These are phyloP conservation scores for Pseudonitzschia pungens DNA, from an alignment of 108 stramenopile species.

Conservation along the genomic window DNA sequence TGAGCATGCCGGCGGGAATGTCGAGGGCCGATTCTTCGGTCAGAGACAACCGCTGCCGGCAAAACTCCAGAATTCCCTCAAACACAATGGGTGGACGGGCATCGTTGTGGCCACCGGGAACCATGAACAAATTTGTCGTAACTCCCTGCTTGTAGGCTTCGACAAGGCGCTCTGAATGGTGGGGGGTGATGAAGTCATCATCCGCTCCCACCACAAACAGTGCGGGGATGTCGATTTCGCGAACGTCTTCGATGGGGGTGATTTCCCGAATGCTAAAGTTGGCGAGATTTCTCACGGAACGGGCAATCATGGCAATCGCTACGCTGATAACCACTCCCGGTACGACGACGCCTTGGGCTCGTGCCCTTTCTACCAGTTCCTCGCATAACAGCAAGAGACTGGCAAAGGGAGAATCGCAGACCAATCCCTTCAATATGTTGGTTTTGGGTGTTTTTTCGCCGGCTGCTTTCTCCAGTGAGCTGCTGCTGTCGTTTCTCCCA, in stretches of 20 bases:
- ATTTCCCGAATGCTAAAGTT: slow-evolving; percentile 83
- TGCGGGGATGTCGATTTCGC: slow-evolving; percentile 81
- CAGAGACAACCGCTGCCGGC: slow-evolving; percentile 65
- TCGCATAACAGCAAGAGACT: slow-evolving; percentile 81
- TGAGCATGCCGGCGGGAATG: slow-evolving; percentile 51
- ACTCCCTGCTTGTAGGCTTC: slow-evolving; percentile 82
- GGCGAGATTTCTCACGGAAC: slow-evolving; percentile 74
- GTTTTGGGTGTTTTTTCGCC: neutral
- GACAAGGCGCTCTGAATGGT: slow-evolving; percentile 70
- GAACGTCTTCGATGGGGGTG: slow-evolving; percentile 78
- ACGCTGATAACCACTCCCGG: slow-evolving; percentile 67
- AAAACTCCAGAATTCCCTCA: slow-evolving; percentile 83
- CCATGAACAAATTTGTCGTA: slow-evolving; percentile 84
- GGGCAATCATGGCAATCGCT: slow-evolving; percentile 77
- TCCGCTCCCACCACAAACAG: slow-evolving; percentile 85
- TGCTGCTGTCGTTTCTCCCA: neutral
- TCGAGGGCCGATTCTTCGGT: slow-evolving; percentile 44
- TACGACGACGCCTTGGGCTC: slow-evolving; percentile 74
- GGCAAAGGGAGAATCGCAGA: slow-evolving; percentile 91
- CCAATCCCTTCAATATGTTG: slow-evolving; percentile 65
- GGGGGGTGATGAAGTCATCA: slow-evolving; percentile 87
- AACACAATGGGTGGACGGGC: slow-evolving; percentile 82
- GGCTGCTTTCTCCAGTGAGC: neutral
- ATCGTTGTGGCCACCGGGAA: slow-evolving; percentile 93
- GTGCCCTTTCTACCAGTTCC: slow-evolving; percentile 90